Evolutionary conservation across 768 basidiomycete species (phyloP).

Genomic region (Russula brevipes): DNA sequence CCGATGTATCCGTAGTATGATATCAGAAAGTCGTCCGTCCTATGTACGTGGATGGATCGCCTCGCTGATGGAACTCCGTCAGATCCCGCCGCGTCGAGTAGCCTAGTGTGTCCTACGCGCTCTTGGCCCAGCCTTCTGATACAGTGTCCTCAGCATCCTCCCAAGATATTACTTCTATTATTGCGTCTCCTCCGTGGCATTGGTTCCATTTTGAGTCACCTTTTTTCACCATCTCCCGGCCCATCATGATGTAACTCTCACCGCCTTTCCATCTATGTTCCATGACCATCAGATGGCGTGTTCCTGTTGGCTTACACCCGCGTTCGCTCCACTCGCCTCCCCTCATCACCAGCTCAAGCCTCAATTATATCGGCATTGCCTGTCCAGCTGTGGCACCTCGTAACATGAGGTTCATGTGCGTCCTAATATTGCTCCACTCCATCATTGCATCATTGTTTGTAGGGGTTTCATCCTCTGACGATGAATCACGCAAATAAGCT

Average conservation of each 20-base stretch:
- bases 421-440: not conserved
- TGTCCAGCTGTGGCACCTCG: constrained; percentile 1
- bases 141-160: not conserved
- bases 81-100: not conserved
- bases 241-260: not conserved
- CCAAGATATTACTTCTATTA: constrained; percentile 1
- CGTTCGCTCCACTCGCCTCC: constrained; percentile 7
- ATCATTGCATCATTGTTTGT: not conserved
- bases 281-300: constrained; percentile 8
- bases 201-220: constrained; percentile 7
- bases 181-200: constrained; percentile 2
- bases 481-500: not conserved
- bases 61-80: constrained; percentile 3
- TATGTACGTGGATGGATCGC: constrained; percentile 9
- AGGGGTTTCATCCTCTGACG: not conserved
- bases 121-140: constrained; percentile 4
- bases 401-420: constrained; percentile 7
- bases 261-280: not conserved
- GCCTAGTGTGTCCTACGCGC: too few relatives aligned
- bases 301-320: constrained; percentile 8
- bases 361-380: not conserved
- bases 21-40: constrained; percentile 2
- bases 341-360: not conserved
- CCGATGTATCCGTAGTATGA: constrained; percentile 10
- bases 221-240: not conserved